Evolutionary conservation across 257 asterid species (phyloP), one percentile per base, ranked within the genome.

Genomic region (Capsicum pubescens): DNA sequence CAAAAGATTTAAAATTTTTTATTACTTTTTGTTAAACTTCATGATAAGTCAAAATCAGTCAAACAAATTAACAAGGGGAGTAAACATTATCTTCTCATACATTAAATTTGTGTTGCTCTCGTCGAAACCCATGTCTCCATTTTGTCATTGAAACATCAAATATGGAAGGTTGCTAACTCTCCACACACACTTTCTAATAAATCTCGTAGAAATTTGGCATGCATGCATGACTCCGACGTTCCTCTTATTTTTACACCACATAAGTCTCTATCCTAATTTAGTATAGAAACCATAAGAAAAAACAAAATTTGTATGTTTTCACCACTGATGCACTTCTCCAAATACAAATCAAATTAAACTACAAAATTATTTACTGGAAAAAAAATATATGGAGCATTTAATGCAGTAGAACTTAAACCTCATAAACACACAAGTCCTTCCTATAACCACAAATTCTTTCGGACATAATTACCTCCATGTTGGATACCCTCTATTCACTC

Each of bases 401-500:
- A 82, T 86, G 86, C 88, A 46, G 42, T 42, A 21, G 57, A 19
- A 66, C 50, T 13, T 35, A 86, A 80, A 35, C 86, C 85, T 68
- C 82, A 81, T 44, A 86, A 82, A 56, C 42, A 86, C 87, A 63
- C 87, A 70, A 64, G 81, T 80, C 85, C 60, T 82, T 39, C 58
- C 84, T 72, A 36, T 19, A 50, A 50, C 91, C 88, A 82, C 90
- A 19, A 63, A 78, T 87, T 89, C 70, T 58, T 61, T 81, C 86
- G 91, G 92, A 91, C 91, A 89, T 91, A 94, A 87, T 87, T 81
- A 78, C 79, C 84, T 83, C 90, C 89, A 84, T 72, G 87, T 88
- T 90, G 91, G 87, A 94, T 4, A 44, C 56, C 87, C 87, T 87
- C 77, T 87, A 83, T 84, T 94, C 98, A 92, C 93, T 85, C 89